Base-by-base conservation (phyloP, 352 stramenopile genomes). In the Globisporangium parvum region DNA sequence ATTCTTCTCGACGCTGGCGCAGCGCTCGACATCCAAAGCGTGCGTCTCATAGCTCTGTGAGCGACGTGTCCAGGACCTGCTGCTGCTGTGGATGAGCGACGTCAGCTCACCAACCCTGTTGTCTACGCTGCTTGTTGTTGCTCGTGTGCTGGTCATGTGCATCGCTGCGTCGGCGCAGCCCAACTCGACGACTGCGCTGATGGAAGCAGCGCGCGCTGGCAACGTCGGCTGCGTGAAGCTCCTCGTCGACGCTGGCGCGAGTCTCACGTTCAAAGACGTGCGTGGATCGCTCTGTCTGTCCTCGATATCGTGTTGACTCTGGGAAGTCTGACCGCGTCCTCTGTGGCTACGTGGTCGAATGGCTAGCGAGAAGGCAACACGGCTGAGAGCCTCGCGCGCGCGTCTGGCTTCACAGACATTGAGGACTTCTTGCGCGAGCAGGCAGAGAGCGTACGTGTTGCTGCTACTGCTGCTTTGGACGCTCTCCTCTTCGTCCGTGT, bases 101-200 rank as follows among this genome's bases (percentile, higher is more conserved):
- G 26, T 0, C 45, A 11, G 18, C 4, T 21, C 48, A 40, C 9
- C 5, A 14, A 50, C 11, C 11, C 33, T 23, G 6, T 49, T 3
- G 24, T 11, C 6, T 42, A 11, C 1, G 51, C 37, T 54, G 21
- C 12, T 15, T 21, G 26, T 52, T 10, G 2, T 66, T 2, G 39
- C n/a, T n/a, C n/a, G 24, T 49, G 14, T 50, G 23, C 17, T 12
- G 5, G 28, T 24, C 21, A 1, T 52, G 28, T n/a, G n/a, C n/a
- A n/a, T n/a, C n/a, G n/a, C n/a, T n/a, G n/a, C n/a, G 12, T 37
- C 31, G 6, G 31, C 10, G 31, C 20, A 93, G 81, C 80, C 84
- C 11, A 94, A 92, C 58, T 89, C 78, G 21, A 94, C 84, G 20
- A 94, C 84, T n/a, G 84, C 84, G 17, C 56, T 94, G 35, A 94